Evolutionary conservation across 441 rosid species (phyloP).

Genomic region (Populus trichocarpa): DNA sequence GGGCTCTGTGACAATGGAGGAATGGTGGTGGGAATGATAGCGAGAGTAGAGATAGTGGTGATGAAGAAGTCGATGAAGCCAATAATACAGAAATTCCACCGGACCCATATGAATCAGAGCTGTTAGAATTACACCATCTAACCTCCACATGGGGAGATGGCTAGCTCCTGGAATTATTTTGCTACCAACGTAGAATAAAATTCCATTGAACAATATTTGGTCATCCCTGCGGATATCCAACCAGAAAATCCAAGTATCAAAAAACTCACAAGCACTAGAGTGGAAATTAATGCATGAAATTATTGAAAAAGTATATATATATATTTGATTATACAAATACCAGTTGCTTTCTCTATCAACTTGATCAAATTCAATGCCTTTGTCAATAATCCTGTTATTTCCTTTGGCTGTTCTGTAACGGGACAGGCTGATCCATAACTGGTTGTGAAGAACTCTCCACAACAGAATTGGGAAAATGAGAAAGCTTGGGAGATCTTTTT

Average conservation of each 20-base stretch:
- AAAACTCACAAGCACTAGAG: too few relatives aligned
- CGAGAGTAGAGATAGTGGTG: conserved; percentile 65
- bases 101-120: conserved; percentile 44
- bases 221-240: conserved; percentile 39
- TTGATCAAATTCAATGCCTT: conserved; percentile 74
- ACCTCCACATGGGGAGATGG: conserved; percentile 42
- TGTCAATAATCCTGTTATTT: conserved; percentile 58
- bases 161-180: background rate
- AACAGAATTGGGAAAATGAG: conserved; percentile 36
- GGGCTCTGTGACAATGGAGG: conserved; percentile 63
- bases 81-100: conserved; percentile 55
- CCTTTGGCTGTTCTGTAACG: conserved; percentile 76
- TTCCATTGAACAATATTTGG: conserved; percentile 44
- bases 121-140: conserved; percentile 36
- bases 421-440: conserved; percentile 69
- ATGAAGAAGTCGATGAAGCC: conserved; percentile 59
- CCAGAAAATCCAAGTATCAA: background rate
- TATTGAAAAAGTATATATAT: too few relatives aligned
- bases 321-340: conserved; percentile 18
- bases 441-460: conserved; percentile 64
- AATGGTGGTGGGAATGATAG: conserved; percentile 71
- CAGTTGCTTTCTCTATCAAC: conserved; percentile 77
- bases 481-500: conserved; percentile 20
- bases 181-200: conserved; percentile 16
- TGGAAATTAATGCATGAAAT: too few relatives aligned